Conservation (phyloP, 441 rosid species). For the Hypseocharis bilobata region DNA sequence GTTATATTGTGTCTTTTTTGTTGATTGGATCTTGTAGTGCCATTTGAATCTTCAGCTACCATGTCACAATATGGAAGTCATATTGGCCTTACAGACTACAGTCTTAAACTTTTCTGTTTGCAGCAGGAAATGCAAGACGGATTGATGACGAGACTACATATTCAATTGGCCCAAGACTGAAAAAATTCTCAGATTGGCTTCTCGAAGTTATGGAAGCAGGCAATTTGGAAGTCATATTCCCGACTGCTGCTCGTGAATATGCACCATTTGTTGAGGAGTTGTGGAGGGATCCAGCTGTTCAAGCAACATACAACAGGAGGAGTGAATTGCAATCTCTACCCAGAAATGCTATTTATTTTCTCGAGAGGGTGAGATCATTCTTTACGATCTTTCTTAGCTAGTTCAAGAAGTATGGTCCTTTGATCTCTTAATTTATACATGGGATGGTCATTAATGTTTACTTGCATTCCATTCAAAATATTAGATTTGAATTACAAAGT, state of each 20-base stretch:
- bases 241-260: slow-evolving; percentile 71
- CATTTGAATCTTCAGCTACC: not conserved
- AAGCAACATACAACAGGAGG: slow-evolving; percentile 69
- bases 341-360: slow-evolving; percentile 71
- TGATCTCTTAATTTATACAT: not conserved
- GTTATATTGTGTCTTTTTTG: not conserved
- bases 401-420: not conserved
- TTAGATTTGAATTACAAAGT: no score
- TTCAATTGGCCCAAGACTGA: slow-evolving; percentile 62
- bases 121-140: slow-evolving; percentile 29
- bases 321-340: slow-evolving; percentile 72
- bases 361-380: slow-evolving; percentile 48
- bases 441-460: no score
- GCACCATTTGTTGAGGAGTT: slow-evolving; percentile 75
- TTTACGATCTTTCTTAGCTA: slow-evolving; percentile 13
- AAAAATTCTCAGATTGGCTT: slow-evolving; percentile 76
- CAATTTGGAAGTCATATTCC: slow-evolving; percentile 64
- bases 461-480: no score
- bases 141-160: slow-evolving; percentile 36
- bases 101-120: slow-evolving; percentile 19
- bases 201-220: slow-evolving; percentile 77
- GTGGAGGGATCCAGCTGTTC: slow-evolving; percentile 79
- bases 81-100: not conserved
- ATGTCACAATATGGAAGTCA: not conserved
- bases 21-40: not conserved